phyloP scores from a whole-genome alignment of 2,329 filamentous ascomycete genomes.

The Tetracladium maxilliforme region DNA sequence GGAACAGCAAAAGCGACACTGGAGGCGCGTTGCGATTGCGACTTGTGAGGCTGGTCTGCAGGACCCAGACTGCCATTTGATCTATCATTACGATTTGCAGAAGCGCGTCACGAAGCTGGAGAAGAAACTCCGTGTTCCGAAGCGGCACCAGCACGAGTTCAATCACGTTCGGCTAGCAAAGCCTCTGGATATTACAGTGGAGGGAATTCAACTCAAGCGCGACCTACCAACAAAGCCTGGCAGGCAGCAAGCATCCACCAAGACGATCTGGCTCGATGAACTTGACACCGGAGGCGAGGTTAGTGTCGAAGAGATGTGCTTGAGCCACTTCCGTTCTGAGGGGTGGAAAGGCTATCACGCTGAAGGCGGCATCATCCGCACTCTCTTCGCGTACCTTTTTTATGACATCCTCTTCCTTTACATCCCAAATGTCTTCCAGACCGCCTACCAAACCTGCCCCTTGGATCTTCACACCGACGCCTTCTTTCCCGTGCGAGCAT shows the following conservation, averaged over 20 bases:
- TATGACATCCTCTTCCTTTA: constrained; percentile 88
- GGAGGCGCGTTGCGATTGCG: constrained; percentile 58
- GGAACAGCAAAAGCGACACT: constrained; percentile 63
- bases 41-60: constrained; percentile 83
- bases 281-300: constrained; percentile 56
- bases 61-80: constrained; percentile 78
- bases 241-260: constrained; percentile 32
- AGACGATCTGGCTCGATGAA: constrained; percentile 83
- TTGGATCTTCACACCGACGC: constrained; percentile 85
- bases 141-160: constrained; percentile 85
- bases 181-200: constrained; percentile 58
- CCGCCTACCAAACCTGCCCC: constrained; percentile 84
- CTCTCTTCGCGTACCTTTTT: constrained; percentile 80
- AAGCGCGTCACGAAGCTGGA: constrained; percentile 90
- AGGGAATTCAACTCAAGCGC: constrained; percentile 54
- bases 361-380: constrained; percentile 85
- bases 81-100: constrained; percentile 88
- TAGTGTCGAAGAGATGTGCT: constrained; percentile 85
- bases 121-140: constrained; percentile 65
- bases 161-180: constrained; percentile 66
- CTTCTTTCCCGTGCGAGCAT: constrained; percentile 75
- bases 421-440: constrained; percentile 94
- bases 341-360: constrained; percentile 94
- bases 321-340: constrained; percentile 63
- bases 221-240: constrained; percentile 6